Conservation (phyloP, 139 green algal species). For the Diplosphaera chodatii region DNA sequence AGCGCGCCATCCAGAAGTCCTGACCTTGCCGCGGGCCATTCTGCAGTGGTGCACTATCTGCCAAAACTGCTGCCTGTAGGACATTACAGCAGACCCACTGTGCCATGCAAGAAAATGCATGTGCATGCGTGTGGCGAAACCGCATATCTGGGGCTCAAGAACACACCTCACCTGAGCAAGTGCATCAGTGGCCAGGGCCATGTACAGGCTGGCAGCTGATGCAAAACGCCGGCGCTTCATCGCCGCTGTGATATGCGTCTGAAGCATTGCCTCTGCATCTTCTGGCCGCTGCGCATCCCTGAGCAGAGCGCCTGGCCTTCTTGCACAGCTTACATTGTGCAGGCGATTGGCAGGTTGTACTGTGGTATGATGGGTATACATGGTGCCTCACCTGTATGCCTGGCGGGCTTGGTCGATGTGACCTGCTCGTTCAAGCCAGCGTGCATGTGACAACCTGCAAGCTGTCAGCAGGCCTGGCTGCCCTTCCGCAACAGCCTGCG, state of each 20-base stretch:
- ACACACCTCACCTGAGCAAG: conserved; percentile 18
- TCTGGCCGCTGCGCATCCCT: conserved; percentile 29
- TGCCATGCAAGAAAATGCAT: too few species aligned
- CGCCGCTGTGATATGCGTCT: conserved; percentile 54
- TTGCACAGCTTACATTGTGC: too few species aligned
- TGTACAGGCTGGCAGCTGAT: conserved; percentile 57
- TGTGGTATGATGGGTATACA: too few species aligned
- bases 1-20: conserved; percentile 30
- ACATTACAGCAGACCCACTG: too few species aligned
- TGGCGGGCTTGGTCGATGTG: conserved; percentile 48
- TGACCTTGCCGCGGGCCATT: too few species aligned
- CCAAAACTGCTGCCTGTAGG: too few species aligned
- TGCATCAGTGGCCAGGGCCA: conserved; percentile 57
- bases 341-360: too few species aligned
- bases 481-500: conserved; percentile 49
- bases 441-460: conserved; percentile 58
- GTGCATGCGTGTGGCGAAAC: too few species aligned
- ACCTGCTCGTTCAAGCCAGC: conserved; percentile 39
- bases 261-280: conserved; percentile 12
- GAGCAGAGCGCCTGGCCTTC: neutral
- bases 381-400: conserved; percentile 36
- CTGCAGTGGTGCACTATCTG: too few species aligned
- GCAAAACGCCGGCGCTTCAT: conserved; percentile 47
- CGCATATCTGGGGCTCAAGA: too few species aligned
- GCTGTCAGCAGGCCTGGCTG: conserved; percentile 31